Percentiles rank a stretch among this genome's conserved stretches.
These are phyloP conservation scores for Tylopilus balloui DNA, from an alignment of 768 basidiomycete genomes.

Conservation along the genomic window DNA sequence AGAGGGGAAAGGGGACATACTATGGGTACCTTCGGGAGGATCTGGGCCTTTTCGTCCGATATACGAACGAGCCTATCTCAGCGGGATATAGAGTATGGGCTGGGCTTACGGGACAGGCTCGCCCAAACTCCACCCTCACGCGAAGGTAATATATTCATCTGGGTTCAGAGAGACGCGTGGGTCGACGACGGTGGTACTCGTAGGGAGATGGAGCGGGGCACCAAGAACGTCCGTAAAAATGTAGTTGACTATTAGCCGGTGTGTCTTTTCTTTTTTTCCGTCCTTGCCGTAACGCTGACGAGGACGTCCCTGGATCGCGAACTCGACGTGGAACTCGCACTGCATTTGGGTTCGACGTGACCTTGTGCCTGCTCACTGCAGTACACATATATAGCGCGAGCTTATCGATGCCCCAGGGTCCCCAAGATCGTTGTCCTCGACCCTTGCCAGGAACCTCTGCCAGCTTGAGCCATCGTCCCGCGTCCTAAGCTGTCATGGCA, in stretches of 20 bases:
- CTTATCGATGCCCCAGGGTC: conserved; percentile 1
- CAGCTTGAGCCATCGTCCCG: neutral
- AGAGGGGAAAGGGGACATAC: neutral
- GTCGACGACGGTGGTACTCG: too few relatives aligned
- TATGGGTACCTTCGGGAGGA: neutral
- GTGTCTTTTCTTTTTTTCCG: neutral
- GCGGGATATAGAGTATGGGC: too few relatives aligned
- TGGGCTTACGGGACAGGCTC: too few relatives aligned
- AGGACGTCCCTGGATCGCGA: conserved; percentile 14
- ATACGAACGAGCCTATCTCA: too few relatives aligned
- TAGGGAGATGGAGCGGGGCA: neutral
- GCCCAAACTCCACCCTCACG: too few relatives aligned
- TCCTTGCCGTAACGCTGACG: conserved; percentile 15
- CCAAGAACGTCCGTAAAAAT: neutral
- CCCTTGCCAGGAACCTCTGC: neutral
- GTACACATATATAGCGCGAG: conserved; percentile 5
- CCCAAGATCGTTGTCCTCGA: neutral
- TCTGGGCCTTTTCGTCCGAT: too few relatives aligned
- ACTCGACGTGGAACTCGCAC: neutral
- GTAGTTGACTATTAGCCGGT: conserved; percentile 13
- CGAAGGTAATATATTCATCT: too few relatives aligned
- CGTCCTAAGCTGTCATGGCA: conserved; percentile 7
- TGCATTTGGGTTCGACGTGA: conserved; percentile 13
- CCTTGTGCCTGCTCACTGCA: conserved; percentile 5
- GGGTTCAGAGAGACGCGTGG: too few relatives aligned